Conservation (phyloP, 2,329 filamentous ascomycete species). For the Colletotrichum endophyticum region DNA sequence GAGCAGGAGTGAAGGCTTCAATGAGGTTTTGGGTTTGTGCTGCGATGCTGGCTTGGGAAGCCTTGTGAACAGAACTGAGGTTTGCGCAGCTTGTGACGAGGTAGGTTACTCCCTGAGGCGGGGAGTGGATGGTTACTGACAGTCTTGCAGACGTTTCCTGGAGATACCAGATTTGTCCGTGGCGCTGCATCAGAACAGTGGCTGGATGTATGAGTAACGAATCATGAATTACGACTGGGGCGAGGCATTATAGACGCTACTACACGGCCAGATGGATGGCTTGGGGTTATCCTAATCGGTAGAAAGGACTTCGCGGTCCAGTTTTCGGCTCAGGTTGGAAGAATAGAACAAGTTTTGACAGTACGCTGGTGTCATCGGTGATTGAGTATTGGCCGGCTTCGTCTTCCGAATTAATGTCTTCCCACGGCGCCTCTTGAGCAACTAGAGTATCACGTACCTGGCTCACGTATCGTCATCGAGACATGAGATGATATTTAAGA, state of each 20-base stretch:
- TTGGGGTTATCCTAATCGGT: neutral
- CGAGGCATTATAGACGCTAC: neutral
- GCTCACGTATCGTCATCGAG: neutral
- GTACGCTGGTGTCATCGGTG: neutral
- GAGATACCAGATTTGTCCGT: too few relatives aligned
- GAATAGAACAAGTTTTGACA: neutral
- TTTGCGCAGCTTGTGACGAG: neutral
- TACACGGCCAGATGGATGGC: fast-evolving
- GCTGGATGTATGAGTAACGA: neutral
- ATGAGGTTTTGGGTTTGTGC: neutral
- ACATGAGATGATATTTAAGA: neutral
- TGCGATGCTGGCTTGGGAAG: neutral
- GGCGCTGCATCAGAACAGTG: too few relatives aligned
- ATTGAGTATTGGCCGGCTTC: neutral
- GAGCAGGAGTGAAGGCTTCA: conserved; percentile 21
- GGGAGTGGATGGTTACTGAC: fast-evolving
- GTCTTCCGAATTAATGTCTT: neutral
- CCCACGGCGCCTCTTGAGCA: neutral
- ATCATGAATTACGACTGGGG: neutral
- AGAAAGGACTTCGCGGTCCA: neutral
- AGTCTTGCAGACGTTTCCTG: neutral
- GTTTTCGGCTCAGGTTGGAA: neutral
- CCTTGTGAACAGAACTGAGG: fast-evolving
- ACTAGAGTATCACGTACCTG: neutral
- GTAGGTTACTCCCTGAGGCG: neutral